Evolutionary conservation across 495 filamentous ascomycete species (phyloP).

Genomic region (Tetracladium setigerum): DNA sequence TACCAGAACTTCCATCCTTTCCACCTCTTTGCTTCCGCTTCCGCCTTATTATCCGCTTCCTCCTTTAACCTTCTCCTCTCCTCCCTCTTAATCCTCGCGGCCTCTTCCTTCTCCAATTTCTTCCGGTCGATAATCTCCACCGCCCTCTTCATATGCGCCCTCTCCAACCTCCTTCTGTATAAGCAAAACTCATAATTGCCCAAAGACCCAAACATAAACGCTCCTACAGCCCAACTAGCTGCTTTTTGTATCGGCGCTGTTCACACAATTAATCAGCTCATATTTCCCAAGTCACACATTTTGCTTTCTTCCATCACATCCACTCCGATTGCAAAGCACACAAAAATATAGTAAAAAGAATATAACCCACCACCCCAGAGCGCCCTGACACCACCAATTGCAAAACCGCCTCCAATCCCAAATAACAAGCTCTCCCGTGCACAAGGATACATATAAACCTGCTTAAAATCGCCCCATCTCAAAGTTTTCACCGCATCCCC

Average conservation of each 20-base stretch:
- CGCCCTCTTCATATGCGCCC: constrained; percentile 68
- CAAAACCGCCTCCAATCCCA: constrained; percentile 73
- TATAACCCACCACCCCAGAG: constrained; percentile 63
- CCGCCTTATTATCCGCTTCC: constrained; percentile 28
- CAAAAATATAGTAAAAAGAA: background rate
- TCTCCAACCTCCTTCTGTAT: constrained; percentile 58
- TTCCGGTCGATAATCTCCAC: constrained; percentile 73
- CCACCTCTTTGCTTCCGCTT: constrained; percentile 26
- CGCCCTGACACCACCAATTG: constrained; percentile 60
- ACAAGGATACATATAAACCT: constrained; percentile 75
- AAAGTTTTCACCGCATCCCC: constrained; percentile 60
- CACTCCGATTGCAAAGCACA: background rate
- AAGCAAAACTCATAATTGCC: constrained; percentile 77
- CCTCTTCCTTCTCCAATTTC: constrained; percentile 55
- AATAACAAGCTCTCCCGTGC: constrained; percentile 72
- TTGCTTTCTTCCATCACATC: background rate
- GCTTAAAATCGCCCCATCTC: constrained; percentile 58
- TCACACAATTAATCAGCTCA: background rate
- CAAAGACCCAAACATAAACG: constrained; percentile 56
- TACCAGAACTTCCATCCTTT: constrained; percentile 46
- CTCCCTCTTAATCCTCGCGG: constrained; percentile 40
- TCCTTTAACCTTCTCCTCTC: constrained; percentile 45
- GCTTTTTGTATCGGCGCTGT: constrained; percentile 45
- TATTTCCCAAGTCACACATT: background rate
- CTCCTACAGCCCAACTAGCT: constrained; percentile 79